Conservation (phyloP, 345 rosid genomes). For the Murraya paniculata region DNA sequence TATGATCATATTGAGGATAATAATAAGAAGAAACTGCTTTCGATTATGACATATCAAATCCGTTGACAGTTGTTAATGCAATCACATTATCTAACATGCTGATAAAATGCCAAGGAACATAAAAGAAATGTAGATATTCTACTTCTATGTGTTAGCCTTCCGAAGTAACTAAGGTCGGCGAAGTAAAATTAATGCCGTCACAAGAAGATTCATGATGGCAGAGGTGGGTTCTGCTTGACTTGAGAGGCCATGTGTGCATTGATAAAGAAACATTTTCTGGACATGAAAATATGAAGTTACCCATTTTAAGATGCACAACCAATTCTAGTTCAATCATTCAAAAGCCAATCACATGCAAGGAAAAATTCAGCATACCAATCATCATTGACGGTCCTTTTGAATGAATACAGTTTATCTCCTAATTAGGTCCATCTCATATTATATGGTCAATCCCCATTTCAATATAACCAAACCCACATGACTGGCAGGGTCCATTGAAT, state of each 20-base stretch:
- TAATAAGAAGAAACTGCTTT: background rate
- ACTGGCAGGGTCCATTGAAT: background rate
- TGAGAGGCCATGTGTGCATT: background rate
- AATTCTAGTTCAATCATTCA: background rate
- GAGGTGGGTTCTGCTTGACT: background rate
- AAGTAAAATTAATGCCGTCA: background rate
- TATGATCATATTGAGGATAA: background rate
- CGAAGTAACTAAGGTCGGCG: background rate
- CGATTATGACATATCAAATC: too few species aligned
- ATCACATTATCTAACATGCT: background rate
- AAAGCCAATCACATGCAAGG: background rate
- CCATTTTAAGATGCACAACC: background rate
- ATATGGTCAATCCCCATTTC: background rate
- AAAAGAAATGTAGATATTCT: too few species aligned
- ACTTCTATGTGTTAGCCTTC: too few species aligned
- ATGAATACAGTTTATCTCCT: background rate
- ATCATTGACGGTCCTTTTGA: background rate
- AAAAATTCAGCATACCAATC: background rate
- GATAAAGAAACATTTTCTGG: background rate
- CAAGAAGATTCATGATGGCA: background rate
- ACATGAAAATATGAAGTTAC: background rate
- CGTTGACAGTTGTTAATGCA: too few species aligned
- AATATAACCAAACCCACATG: constrained; percentile 1
- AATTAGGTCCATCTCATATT: background rate
- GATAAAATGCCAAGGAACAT: background rate